phyloP scores from a whole-genome alignment of 768 basidiomycete species.

The Tremella mesenterica region DNA sequence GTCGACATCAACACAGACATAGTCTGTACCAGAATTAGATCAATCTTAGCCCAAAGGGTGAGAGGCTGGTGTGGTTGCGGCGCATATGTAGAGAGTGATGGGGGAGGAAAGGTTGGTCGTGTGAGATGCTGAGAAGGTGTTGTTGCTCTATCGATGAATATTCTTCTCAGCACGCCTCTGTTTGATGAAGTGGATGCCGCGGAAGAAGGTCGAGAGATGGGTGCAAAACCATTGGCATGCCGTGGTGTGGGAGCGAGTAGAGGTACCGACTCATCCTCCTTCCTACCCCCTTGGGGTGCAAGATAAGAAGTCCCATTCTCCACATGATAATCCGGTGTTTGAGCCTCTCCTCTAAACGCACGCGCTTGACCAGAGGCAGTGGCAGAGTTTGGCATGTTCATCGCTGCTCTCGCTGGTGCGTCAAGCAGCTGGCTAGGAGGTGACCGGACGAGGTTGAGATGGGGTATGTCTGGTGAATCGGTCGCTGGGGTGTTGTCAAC shows the following conservation, averaged over 20 bases:
- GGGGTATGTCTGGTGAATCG: background rate
- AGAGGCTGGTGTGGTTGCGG: constrained; percentile 35
- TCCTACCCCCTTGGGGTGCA: too few relatives aligned
- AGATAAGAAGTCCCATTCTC: background rate
- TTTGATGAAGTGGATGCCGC: constrained; percentile 22
- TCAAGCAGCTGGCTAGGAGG: constrained; percentile 34
- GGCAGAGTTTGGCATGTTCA: constrained; percentile 37
- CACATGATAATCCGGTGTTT: constrained; percentile 29
- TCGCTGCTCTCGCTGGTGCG: constrained; percentile 41
- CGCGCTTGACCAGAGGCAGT: constrained; percentile 39
- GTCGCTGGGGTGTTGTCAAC: constrained; percentile 8
- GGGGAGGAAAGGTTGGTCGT: constrained; percentile 43
- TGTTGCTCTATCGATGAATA: constrained; percentile 39
- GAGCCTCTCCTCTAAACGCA: constrained; percentile 32
- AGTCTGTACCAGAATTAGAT: constrained; percentile 44
- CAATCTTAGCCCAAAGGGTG: constrained; percentile 25
- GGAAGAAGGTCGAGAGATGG: constrained; percentile 30
- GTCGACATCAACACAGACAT: constrained; percentile 46
- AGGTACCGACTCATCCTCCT: constrained; percentile 4
- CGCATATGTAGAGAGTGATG: constrained; percentile 41
- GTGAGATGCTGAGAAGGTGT: constrained; percentile 40
- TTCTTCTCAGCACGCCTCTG: constrained; percentile 30
- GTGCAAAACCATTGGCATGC: background rate
- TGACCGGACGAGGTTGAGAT: constrained; percentile 17
- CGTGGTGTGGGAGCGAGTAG: constrained; percentile 10